Percentiles rank a stretch among this genome's conserved stretches.
These are phyloP conservation scores for Phaeophleospora eucalypticola DNA, from an alignment of 2,329 filamentous ascomycete genomes.

Conservation along the genomic window DNA sequence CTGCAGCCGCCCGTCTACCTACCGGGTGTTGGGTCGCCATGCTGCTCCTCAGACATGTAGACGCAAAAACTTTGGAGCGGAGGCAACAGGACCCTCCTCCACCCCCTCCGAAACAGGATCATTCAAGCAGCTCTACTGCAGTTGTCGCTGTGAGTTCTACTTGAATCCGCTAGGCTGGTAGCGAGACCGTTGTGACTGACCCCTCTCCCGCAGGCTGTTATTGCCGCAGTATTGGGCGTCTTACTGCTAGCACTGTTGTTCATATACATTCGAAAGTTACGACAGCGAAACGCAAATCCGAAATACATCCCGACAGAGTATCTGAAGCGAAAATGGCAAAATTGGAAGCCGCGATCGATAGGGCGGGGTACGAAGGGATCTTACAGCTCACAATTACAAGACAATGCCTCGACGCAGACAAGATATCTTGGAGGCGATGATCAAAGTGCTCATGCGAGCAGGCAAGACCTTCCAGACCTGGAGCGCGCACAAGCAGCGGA, in stretches of 20 bases:
- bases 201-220: constrained; percentile 13
- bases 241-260: constrained; percentile 6
- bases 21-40: constrained; percentile 16
- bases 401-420: constrained; percentile 23
- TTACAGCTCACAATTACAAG: constrained; percentile 31
- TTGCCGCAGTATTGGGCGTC: constrained; percentile 9
- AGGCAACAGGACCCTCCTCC: not conserved
- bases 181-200: not conserved
- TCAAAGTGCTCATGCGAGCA: constrained; percentile 22
- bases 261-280: constrained; percentile 12
- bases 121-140: not conserved
- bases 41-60: constrained; percentile 15
- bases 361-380: constrained; percentile 18
- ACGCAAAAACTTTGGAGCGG: not conserved
- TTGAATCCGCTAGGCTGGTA: not conserved
- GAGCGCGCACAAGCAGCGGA: constrained; percentile 22
- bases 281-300: constrained; percentile 24
- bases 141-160: not conserved
- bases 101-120: not conserved
- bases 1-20: not conserved
- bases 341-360: constrained; percentile 25
- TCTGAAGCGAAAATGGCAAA: constrained; percentile 32
- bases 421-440: constrained; percentile 24
- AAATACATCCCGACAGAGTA: constrained; percentile 31
- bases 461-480: constrained; percentile 22